A percentile compares a stretch with the other conserved stretches of the same genome.
phyloP scores from a whole-genome alignment of 257 asterid genomes.

The Paulownia fortunei region DNA sequence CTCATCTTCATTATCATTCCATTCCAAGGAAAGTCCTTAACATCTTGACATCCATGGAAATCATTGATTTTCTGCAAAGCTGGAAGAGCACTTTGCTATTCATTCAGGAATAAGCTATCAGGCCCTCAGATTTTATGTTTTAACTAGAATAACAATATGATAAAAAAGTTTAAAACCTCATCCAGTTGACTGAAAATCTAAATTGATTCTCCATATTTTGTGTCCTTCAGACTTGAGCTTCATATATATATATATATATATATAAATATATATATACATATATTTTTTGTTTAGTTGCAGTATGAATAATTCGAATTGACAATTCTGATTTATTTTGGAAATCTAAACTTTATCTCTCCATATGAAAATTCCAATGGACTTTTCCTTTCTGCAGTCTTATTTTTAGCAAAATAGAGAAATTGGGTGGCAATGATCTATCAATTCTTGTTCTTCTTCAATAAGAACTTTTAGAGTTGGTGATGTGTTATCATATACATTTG shows the following conservation, averaged over 20 bases:
- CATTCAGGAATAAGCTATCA: neutral
- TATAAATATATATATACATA: neutral
- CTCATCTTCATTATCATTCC: too few relatives aligned
- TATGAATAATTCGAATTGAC: neutral
- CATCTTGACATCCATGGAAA: too few relatives aligned
- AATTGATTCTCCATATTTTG: neutral
- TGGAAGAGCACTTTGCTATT: too few relatives aligned
- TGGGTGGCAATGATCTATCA: neutral
- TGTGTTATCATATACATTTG: neutral
- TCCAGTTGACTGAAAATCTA: neutral
- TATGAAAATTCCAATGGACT: neutral
- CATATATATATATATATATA: neutral
- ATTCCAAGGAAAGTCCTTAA: too few relatives aligned
- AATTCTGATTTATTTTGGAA: neutral
- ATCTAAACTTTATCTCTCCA: slow-evolving; percentile 4
- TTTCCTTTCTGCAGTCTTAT: neutral
- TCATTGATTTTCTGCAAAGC: too few relatives aligned
- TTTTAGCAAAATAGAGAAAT: neutral
- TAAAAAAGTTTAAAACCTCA: neutral
- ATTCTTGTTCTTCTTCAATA: neutral
- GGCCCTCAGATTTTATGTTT: neutral
- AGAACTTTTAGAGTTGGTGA: neutral
- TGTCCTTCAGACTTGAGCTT: neutral
- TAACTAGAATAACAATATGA: neutral
- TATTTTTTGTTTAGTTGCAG: neutral